These are phyloP conservation scores for Myriosclerotinia scirpicola DNA, from an alignment of 2,329 filamentous ascomycete genomes.

Conservation along the genomic window DNA sequence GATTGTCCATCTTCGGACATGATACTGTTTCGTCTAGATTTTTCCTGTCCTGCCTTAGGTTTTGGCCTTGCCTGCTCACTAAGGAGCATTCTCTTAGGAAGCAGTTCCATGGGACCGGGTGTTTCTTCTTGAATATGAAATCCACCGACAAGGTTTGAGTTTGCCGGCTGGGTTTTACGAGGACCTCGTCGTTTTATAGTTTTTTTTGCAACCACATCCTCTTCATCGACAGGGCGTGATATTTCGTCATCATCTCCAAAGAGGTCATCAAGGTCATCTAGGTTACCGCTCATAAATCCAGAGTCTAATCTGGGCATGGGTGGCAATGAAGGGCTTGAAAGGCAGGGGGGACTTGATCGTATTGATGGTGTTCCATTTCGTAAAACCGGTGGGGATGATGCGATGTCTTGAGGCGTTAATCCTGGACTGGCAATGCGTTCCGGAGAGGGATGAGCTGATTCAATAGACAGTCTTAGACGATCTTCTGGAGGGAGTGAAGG, in stretches of 20 bases:
- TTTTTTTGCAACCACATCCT: slow-evolving; percentile 42
- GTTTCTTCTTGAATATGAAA: slow-evolving; percentile 42
- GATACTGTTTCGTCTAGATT: slow-evolving; percentile 37
- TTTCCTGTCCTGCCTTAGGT: slow-evolving; percentile 39
- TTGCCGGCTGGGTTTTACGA: slow-evolving; percentile 23
- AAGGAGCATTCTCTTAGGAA: slow-evolving; percentile 42
- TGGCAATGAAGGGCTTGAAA: slow-evolving; percentile 60
- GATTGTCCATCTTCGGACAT: slow-evolving; percentile 39
- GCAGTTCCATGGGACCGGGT: slow-evolving; percentile 46
- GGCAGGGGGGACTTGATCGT: slow-evolving; percentile 77
- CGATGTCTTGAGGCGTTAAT: slow-evolving; percentile 77
- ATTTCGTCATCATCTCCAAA: slow-evolving; percentile 58
- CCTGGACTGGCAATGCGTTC: slow-evolving; percentile 52
- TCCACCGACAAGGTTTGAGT: slow-evolving; percentile 29
- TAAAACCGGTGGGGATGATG: slow-evolving; percentile 85
- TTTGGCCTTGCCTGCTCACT: slow-evolving; percentile 32
- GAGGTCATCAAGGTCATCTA: slow-evolving; percentile 45
- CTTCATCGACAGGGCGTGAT: slow-evolving; percentile 41
- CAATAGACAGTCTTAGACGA: slow-evolving; percentile 41
- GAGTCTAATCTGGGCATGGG: slow-evolving; percentile 64
- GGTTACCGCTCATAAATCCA: slow-evolving; percentile 79
- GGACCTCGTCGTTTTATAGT: slow-evolving; percentile 35
- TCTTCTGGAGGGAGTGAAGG: slow-evolving; percentile 39
- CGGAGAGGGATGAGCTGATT: slow-evolving; percentile 50
- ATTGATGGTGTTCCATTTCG: slow-evolving; percentile 59